Conservation (phyloP, 257 asterid genomes). For the Solanum tarijense region DNA sequence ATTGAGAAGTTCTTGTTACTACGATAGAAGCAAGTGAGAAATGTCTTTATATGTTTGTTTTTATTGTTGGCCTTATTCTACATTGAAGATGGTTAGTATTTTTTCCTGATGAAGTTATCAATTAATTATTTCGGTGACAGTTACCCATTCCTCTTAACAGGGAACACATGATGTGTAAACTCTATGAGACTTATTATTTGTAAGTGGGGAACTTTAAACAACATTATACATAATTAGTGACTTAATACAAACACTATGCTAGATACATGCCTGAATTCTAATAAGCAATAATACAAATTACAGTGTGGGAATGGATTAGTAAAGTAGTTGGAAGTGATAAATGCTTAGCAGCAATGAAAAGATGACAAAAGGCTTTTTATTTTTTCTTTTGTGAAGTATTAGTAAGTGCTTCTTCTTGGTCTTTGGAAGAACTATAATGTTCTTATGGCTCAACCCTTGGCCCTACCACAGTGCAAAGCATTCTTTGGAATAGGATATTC, state of each 20-base stretch:
- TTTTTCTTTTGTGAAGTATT: background rate
- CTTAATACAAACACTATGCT: background rate
- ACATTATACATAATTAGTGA: background rate
- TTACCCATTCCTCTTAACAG: background rate
- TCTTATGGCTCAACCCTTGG: slow-evolving; percentile 11
- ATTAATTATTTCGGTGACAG: background rate
- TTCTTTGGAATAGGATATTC: slow-evolving; percentile 52
- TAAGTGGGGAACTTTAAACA: background rate
- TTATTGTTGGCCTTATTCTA: background rate
- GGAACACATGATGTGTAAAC: background rate
- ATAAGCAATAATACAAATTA: background rate
- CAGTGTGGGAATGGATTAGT: background rate
- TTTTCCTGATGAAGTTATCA: background rate
- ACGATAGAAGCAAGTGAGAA: background rate
- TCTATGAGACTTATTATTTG: background rate
- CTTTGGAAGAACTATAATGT: background rate
- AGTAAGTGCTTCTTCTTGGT: background rate
- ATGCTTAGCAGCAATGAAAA: background rate
- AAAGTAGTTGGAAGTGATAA: background rate
- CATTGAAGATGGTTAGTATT: background rate
- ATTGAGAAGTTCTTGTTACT: background rate
- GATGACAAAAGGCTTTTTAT: background rate
- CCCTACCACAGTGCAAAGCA: slow-evolving; percentile 63
- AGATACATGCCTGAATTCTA: background rate
- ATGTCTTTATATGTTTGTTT: background rate